These are phyloP conservation scores for Batrachochytrium dendrobatidis DNA, from an alignment of 371 early-diverging fungal species.

Conservation along the genomic window DNA sequence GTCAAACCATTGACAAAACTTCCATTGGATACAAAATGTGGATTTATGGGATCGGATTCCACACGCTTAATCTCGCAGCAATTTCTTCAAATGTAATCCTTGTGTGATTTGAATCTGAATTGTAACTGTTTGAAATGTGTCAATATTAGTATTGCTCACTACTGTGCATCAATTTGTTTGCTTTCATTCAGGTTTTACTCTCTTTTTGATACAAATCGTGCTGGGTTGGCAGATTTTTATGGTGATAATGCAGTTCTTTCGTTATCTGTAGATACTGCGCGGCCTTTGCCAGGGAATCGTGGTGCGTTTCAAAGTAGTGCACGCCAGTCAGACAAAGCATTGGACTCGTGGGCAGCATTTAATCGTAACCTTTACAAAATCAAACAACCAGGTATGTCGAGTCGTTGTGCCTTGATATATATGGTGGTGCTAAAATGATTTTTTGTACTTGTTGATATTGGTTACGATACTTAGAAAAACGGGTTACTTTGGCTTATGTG, in stretches of 20 bases:
- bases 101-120: too few species aligned
- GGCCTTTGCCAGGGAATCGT: not conserved
- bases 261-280: constrained; percentile 15
- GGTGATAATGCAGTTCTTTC: constrained; percentile 20
- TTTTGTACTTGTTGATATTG: not conserved
- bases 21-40: constrained; percentile 14
- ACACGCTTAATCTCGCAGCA: constrained; percentile 20
- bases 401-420: not conserved
- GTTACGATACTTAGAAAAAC: constrained; percentile 8
- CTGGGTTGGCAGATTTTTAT: constrained; percentile 22
- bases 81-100: constrained; percentile 27
- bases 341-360: constrained; percentile 19
- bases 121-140: too few species aligned
- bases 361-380: constrained; percentile 24
- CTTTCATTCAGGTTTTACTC: constrained; percentile 21
- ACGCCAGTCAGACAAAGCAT: not conserved
- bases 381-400: constrained; percentile 9
- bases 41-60: constrained; percentile 27
- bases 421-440: not conserved
- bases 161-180: not conserved
- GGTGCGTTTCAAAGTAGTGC: not conserved
- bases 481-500: constrained; percentile 1
- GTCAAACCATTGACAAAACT: constrained; percentile 8
- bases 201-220: constrained; percentile 29
- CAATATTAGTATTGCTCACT: not conserved